Evolutionary conservation across 2,329 filamentous ascomycete species (phyloP).

Genomic region (Microcyclospora pomicola): DNA sequence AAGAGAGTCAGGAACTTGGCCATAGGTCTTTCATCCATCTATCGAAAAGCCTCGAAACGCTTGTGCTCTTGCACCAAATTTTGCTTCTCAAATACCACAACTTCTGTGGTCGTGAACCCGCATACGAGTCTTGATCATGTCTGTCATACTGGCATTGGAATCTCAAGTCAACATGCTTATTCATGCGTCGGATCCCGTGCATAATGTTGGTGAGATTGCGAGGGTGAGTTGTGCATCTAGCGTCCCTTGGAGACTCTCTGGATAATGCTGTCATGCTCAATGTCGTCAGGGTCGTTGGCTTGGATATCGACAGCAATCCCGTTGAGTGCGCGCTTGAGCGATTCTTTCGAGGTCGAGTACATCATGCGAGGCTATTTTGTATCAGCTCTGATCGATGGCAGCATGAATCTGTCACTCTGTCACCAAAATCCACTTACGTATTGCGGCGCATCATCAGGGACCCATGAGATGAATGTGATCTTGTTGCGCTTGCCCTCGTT

Average conservation of each 20-base stretch:
- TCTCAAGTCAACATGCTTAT: too few relatives aligned
- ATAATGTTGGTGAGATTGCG: too few relatives aligned
- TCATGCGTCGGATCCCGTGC: too few relatives aligned
- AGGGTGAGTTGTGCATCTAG: constrained; percentile 18
- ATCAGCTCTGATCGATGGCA: background rate
- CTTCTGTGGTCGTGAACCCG: too few relatives aligned
- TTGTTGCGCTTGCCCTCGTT: constrained; percentile 65
- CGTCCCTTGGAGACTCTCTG: constrained; percentile 37
- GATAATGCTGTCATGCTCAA: constrained; percentile 62
- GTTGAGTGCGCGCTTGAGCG: constrained; percentile 64
- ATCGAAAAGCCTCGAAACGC: too few relatives aligned
- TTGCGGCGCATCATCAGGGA: constrained; percentile 65
- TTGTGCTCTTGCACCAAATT: too few relatives aligned
- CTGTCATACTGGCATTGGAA: too few relatives aligned
- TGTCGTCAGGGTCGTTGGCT: constrained; percentile 72
- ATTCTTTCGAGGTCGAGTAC: constrained; percentile 79
- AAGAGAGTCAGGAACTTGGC: too few relatives aligned
- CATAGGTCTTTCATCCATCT: too few relatives aligned
- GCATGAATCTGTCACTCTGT: constrained; percentile 1
- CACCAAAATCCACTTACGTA: constrained; percentile 43
- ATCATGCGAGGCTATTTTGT: constrained; percentile 63
- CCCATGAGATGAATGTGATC: constrained; percentile 67
- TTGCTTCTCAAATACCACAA: too few relatives aligned
- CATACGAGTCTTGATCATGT: too few relatives aligned
- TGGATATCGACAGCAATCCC: constrained; percentile 65